Evolutionary conservation across 2,329 filamentous ascomycete species (phyloP).

Genomic region (Teratosphaeriaceae sp.): DNA sequence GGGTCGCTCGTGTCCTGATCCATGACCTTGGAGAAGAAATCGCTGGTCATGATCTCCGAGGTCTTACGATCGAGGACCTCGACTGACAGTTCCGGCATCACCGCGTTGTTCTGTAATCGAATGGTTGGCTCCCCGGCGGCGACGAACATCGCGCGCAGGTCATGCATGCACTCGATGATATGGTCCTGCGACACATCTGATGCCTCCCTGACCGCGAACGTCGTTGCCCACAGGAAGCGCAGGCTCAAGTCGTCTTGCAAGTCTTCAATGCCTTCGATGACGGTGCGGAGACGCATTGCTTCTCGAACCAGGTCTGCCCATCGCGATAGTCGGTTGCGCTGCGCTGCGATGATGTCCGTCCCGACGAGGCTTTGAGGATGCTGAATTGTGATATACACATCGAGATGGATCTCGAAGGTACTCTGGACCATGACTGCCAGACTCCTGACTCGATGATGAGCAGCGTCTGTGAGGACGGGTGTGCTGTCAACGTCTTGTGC

Average conservation of each 20-base stretch:
- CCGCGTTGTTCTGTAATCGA: slow-evolving; percentile 70
- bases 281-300: slow-evolving; percentile 39
- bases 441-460: slow-evolving; percentile 13
- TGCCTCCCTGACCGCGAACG: slow-evolving; percentile 53
- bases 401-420: slow-evolving; percentile 61
- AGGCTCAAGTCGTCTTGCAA: slow-evolving; percentile 41
- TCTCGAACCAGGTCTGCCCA: slow-evolving; percentile 55
- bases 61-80: slow-evolving; percentile 85
- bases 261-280: slow-evolving; percentile 7
- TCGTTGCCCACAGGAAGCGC: slow-evolving; percentile 61
- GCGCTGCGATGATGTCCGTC: slow-evolving; percentile 42
- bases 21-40: slow-evolving; percentile 90
- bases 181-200: slow-evolving; percentile 53
- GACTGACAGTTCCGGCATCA: slow-evolving; percentile 81
- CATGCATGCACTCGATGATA: slow-evolving; percentile 55
- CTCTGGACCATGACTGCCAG: slow-evolving; percentile 51
- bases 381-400: slow-evolving; percentile 58
- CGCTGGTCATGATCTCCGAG: slow-evolving; percentile 87
- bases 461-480: background rate
- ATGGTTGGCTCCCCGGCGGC: slow-evolving; percentile 46
- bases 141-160: slow-evolving; percentile 51
- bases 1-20: slow-evolving; percentile 75
- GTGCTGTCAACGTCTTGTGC: background rate
- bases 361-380: slow-evolving; percentile 53
- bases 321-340: slow-evolving; percentile 53